Percentiles rank a stretch among this genome's conserved stretches.
These are phyloP conservation scores for Delonix regia DNA, from an alignment of 306 rosid species.

Conservation along the genomic window DNA sequence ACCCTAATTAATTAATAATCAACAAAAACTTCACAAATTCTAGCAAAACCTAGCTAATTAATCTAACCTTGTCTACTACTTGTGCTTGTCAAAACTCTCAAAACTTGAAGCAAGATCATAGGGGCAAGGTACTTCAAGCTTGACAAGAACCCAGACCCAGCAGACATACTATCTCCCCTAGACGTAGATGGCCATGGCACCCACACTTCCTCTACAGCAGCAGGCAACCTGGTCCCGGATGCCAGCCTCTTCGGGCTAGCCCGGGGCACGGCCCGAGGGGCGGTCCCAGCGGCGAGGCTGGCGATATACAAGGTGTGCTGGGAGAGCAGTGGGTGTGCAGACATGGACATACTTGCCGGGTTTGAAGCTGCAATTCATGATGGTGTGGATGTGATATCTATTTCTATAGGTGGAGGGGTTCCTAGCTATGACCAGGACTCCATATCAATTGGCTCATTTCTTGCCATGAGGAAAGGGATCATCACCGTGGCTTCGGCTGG, in stretches of 20 bases:
- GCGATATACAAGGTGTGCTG: conserved; percentile 93
- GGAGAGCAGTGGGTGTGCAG: conserved; percentile 64
- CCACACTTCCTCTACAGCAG: conserved; percentile 79
- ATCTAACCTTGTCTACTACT: conserved; percentile 25
- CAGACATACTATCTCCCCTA: conserved; percentile 68
- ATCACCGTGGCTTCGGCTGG: conserved; percentile 83
- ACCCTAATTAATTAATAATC: no score
- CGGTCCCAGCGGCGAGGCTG: conserved; percentile 76
- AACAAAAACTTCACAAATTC: background rate
- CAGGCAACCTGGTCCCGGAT: conserved; percentile 53
- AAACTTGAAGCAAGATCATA: conserved; percentile 69
- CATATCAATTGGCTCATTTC: conserved; percentile 77
- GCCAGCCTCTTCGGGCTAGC: conserved; percentile 85
- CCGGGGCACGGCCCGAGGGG: conserved; percentile 73
- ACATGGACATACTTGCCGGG: conserved; percentile 87
- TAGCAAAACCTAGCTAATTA: conserved; percentile 1
- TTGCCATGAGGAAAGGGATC: conserved; percentile 81
- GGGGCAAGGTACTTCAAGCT: conserved; percentile 90
- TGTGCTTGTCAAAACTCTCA: conserved; percentile 22
- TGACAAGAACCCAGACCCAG: conserved; percentile 53
- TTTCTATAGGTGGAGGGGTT: conserved; percentile 79
- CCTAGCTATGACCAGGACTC: conserved; percentile 44
- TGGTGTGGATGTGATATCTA: conserved; percentile 86
- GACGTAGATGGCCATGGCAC: conserved; percentile 87
- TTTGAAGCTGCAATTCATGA: conserved; percentile 90